These are phyloP conservation scores for Leccinum solheimii DNA, from an alignment of 1,284 basidiomycete genomes.

Conservation along the genomic window DNA sequence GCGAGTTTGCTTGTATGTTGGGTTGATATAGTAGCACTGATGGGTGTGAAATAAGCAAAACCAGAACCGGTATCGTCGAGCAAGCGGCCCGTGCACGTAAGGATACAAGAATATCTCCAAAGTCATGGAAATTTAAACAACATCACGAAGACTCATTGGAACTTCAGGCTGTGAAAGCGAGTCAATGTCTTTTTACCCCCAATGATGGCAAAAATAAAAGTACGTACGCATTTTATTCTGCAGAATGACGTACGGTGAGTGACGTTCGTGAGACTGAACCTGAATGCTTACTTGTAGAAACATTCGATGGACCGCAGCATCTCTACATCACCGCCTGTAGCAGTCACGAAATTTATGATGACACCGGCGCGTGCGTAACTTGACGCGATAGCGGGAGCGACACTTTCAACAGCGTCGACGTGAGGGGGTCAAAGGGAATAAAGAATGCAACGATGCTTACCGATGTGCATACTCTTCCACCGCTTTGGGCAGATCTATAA, in stretches of 20 bases:
- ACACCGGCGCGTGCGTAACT: conserved; percentile 84
- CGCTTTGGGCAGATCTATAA: conserved; percentile 84
- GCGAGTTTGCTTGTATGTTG: conserved; percentile 33
- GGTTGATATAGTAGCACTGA: conserved; percentile 46
- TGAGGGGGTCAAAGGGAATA: conserved; percentile 8
- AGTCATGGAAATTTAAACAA: conserved; percentile 57
- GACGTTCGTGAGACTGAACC: neutral
- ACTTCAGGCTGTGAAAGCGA: conserved; percentile 69
- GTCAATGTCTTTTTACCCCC: conserved; percentile 14
- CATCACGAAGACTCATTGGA: conserved; percentile 81
- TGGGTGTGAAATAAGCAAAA: conserved; percentile 32
- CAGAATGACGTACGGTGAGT: conserved; percentile 11
- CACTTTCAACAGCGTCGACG: conserved; percentile 41
- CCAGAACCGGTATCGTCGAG: conserved; percentile 20
- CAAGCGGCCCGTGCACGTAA: conserved; percentile 45
- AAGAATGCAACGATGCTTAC: conserved; percentile 40
- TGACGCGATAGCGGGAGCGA: conserved; percentile 78
- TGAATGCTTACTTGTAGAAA: conserved; percentile 75
- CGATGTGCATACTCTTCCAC: conserved; percentile 96
- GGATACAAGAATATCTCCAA: conserved; percentile 69
- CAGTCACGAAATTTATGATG: conserved; percentile 93
- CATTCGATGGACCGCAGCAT: conserved; percentile 98
- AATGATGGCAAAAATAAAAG: neutral
- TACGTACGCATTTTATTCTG: conserved; percentile 85
- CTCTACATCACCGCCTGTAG: conserved; percentile 95